These are phyloP conservation scores for Elymus sibiricus DNA, from an alignment of 176 grass and related monocot genomes.

Conservation along the genomic window DNA sequence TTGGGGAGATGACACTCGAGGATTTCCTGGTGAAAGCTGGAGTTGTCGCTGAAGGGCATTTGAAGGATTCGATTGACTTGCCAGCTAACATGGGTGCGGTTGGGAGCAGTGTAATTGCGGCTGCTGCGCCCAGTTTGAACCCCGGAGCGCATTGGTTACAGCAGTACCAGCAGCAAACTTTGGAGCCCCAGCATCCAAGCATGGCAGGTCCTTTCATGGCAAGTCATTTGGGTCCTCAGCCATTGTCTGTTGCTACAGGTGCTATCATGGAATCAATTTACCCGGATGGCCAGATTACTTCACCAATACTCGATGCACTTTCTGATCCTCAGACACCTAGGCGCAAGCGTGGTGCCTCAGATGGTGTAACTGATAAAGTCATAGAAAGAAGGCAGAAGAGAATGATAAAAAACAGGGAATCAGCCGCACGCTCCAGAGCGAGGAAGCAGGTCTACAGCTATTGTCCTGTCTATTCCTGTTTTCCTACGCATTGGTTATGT, in stretches of 20 bases:
- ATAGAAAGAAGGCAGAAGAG: constrained; percentile 93
- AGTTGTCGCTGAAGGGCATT: constrained; percentile 51
- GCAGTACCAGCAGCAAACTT: constrained; percentile 36
- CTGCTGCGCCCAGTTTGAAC: constrained; percentile 25
- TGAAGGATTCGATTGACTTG: constrained; percentile 42
- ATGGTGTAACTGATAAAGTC: constrained; percentile 53
- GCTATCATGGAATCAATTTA: constrained; percentile 42
- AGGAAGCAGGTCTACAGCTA: constrained; percentile 75
- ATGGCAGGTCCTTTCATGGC: constrained; percentile 34
- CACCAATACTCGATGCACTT: constrained; percentile 39
- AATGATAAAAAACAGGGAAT: constrained; percentile 99
- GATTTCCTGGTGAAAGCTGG: constrained; percentile 90
- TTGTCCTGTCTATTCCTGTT: neutral
- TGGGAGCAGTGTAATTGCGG: constrained; percentile 20
- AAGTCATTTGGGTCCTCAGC: constrained; percentile 32
- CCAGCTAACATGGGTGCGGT: constrained; percentile 15
- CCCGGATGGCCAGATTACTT: constrained; percentile 29
- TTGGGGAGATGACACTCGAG: constrained; percentile 93
- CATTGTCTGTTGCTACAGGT: constrained; percentile 28
- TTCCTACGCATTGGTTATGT: neutral
- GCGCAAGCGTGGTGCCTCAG: constrained; percentile 38
- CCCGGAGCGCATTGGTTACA: constrained; percentile 34
- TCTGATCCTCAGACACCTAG: constrained; percentile 48
- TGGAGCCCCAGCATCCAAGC: constrained; percentile 32
- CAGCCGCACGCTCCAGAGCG: constrained; percentile 91